Evolutionary conservation across 2,329 filamentous ascomycete genomes (phyloP), one percentile per base, ranked within the genome.

Genomic region (Fusarium vanettenii): DNA sequence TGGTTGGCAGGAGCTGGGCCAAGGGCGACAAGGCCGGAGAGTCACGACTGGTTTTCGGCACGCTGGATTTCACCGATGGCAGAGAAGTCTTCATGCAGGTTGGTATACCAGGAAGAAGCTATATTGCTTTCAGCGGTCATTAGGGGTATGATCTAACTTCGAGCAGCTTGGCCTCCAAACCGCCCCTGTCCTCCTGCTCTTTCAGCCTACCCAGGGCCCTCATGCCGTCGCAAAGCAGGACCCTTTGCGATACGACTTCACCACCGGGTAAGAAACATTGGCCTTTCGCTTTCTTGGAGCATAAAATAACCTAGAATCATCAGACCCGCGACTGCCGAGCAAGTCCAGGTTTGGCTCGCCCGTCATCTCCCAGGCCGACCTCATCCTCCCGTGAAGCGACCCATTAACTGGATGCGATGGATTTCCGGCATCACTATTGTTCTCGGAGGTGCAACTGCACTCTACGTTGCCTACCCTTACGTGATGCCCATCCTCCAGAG

Each of bases 81-180:
- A 93, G 93, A 81, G 89, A 91, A 20, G 92, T 93, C 4, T 99
- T 99, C 80, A 91, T 98, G 85, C 94, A 93, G 85, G 95, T 98
- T 71, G 20, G 77, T 72, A 22, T 4, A 45, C 10, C 27, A 33
- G 7, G 33, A 60, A n/a, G 16, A 29, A 22, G 16, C 48, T 39
- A 10, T 18, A 25, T 60, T 10, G 39, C n/a, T 22, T 27, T 31
- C 27, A 55, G 27, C 10, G 13, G 25, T 25, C 16, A 25, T 13
- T 25, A 41, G 22, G 14, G 20, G 41, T 11, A 60, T 5, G 6
- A 22, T 69, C 73, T 76, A 22, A 78, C 73, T 18, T 61, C 0
- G 9, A 55, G 45, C 77, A 98, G 96, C 90, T 98, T 77, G 92
- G 94, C 84, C 91, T 99, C 48, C 94, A 98, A 91, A 98, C 96